Percentiles rank a stretch among this genome's conserved stretches.
These are phyloP conservation scores for Xanthoconium stramineum DNA, from an alignment of 768 basidiomycete species.

Conservation along the genomic window DNA sequence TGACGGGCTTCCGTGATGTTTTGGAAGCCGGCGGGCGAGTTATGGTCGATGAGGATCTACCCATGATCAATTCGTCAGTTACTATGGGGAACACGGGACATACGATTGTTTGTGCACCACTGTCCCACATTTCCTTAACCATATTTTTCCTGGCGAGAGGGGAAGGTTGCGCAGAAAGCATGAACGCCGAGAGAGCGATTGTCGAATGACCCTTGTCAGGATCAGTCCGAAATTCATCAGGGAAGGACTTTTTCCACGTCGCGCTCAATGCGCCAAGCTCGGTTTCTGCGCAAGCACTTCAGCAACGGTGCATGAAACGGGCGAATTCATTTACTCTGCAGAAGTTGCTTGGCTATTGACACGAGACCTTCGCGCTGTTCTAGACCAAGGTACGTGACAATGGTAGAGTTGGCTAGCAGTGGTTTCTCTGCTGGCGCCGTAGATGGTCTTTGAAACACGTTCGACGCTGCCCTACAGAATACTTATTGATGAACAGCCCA, in stretches of 20 bases:
- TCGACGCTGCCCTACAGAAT: conserved; percentile 56
- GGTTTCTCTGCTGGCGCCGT: conserved; percentile 29
- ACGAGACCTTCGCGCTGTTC: conserved; percentile 75
- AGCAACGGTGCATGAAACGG: conserved; percentile 4
- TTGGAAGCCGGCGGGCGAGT: conserved; percentile 70
- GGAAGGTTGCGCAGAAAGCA: conserved; percentile 69
- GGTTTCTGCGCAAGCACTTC: conserved; percentile 39
- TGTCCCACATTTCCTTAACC: conserved; percentile 87
- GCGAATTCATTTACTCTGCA: conserved; percentile 43
- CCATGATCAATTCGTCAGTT: conserved; percentile 12
- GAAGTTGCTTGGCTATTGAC: conserved; percentile 60
- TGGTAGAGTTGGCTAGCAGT: conserved; percentile 44
- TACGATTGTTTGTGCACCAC: conserved; percentile 83
- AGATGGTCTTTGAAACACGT: conserved; percentile 54
- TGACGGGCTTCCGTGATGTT: conserved; percentile 76
- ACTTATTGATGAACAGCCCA: conserved; percentile 14
- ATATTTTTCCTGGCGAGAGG: conserved; percentile 59
- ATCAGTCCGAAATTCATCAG: conserved; percentile 41
- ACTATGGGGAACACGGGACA: background rate
- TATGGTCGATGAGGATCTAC: conserved; percentile 86
- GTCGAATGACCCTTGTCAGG: conserved; percentile 45
- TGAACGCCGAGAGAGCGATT: conserved; percentile 83
- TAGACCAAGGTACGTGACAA: conserved; percentile 67
- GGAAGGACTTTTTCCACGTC: conserved; percentile 58
- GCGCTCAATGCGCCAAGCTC: conserved; percentile 43